phyloP scores from a whole-genome alignment of 2,329 filamentous ascomycete species.

The Neopestalotiopsis rosae region DNA sequence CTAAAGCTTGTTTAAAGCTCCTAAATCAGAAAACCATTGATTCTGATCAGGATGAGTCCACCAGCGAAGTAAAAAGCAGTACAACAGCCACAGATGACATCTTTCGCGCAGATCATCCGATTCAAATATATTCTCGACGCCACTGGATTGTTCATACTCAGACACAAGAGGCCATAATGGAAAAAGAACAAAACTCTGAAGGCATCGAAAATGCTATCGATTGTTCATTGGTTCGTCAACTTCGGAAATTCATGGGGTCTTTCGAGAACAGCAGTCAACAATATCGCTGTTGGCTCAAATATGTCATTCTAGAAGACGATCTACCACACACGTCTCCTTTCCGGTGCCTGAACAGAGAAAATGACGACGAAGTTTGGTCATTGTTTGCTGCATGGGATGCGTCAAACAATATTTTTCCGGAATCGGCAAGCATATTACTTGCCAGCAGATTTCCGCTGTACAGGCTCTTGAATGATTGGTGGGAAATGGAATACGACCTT shows the following conservation, averaged over 20 bases:
- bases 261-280: not conserved
- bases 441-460: not conserved
- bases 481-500: not conserved
- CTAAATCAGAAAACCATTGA: not conserved
- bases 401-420: not conserved
- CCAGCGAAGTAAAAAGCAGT: too few species aligned
- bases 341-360: not conserved
- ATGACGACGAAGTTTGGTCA: too few species aligned
- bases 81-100: not conserved
- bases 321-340: too few species aligned
- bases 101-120: not conserved
- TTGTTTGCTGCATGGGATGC: not conserved
- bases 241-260: not conserved
- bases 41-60: not conserved
- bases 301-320: not conserved
- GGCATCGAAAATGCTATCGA: not conserved
- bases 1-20: not conserved
- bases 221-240: not conserved
- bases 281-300: not conserved
- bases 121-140: not conserved
- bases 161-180: not conserved
- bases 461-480: not conserved
- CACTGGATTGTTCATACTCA: not conserved
- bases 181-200: not conserved
- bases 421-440: not conserved